phyloP scores from a whole-genome alignment of 2,329 filamentous ascomycete genomes.

The Fusarium ramigenum region DNA sequence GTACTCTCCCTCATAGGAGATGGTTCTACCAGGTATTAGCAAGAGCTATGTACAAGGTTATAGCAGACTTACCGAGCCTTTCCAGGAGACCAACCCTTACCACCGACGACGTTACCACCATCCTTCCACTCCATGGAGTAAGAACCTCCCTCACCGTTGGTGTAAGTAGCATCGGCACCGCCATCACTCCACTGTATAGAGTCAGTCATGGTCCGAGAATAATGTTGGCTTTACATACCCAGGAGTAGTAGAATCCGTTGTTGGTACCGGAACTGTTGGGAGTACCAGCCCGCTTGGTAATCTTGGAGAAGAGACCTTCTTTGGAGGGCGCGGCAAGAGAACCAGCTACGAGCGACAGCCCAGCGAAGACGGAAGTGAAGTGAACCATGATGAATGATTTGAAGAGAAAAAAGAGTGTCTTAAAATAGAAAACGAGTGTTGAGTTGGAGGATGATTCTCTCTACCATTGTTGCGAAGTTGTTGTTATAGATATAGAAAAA shows the following conservation, averaged over 20 bases:
- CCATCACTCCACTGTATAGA: constrained; percentile 54
- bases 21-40: constrained; percentile 8
- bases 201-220: neutral
- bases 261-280: constrained; percentile 50
- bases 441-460: neutral
- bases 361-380: constrained; percentile 40
- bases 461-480: neutral
- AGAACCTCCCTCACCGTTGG: constrained; percentile 53
- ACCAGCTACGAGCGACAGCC: constrained; percentile 38
- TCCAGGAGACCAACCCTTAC: constrained; percentile 41
- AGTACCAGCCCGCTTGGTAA: constrained; percentile 43
- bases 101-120: constrained; percentile 40
- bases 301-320: constrained; percentile 38
- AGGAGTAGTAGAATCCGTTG: constrained; percentile 58
- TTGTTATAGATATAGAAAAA: neutral
- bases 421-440: constrained; percentile 20
- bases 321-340: constrained; percentile 31
- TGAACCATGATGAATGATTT: constrained; percentile 36
- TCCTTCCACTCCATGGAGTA: constrained; percentile 57
- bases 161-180: constrained; percentile 55
- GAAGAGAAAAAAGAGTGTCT: constrained; percentile 23
- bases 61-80: constrained; percentile 49
- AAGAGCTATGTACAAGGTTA: neutral
- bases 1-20: constrained; percentile 46
- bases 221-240: constrained; percentile 1